Evolutionary conservation across 139 green algal genomes (phyloP), one percentile per base, ranked within the genome.

Genomic region (Micromonas pusilla): DNA sequence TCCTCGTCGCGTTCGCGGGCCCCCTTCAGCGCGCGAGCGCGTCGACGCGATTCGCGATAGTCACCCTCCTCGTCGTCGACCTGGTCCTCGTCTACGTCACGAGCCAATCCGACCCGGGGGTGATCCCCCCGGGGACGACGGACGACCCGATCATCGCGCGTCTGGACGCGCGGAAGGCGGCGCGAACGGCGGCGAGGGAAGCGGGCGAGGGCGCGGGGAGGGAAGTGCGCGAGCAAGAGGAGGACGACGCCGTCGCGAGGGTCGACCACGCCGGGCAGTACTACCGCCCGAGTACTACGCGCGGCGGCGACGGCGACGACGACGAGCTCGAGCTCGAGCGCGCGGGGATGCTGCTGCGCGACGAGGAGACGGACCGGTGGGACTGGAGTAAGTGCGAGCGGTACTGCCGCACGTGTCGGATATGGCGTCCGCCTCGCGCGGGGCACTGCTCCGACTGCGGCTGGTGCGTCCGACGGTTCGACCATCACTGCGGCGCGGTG

Each of bases 401-500:
- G 36, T 93, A 91, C 81, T 95, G 90, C 84, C 39, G 3, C 30
- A 91, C 85, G 0, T 95, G 90, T 74, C 73, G 91, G 66, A 87
- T 95, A 31, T 95, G 89, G 89, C 52, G 89, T 2, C 86, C 87
- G 13, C 80, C 84, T 0, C 45, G 88, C 0, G 82, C 75, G 0
- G 83, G 85, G 66, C 89, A 95, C 77, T 95, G 90, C 84, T 81
- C 36, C 26, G 54, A 52, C 4, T 95, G 90, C 77, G 84, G 82
- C 38, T 81, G 76, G 31, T 94, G 90, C 86, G 89, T 94, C 6
- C 81, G 84, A 64, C 83, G 87, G 0, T 93, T 93, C 71, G 91
- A 95, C 79, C 91, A 95, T 70, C 90, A 95, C 76, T 95, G 90
- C 78, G 83, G 79, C 25, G 86, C 87, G 0, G 81, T 95, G 32